Evolutionary conservation across 2,329 filamentous ascomycete genomes (phyloP).

Genomic region (Xylaria sp.): DNA sequence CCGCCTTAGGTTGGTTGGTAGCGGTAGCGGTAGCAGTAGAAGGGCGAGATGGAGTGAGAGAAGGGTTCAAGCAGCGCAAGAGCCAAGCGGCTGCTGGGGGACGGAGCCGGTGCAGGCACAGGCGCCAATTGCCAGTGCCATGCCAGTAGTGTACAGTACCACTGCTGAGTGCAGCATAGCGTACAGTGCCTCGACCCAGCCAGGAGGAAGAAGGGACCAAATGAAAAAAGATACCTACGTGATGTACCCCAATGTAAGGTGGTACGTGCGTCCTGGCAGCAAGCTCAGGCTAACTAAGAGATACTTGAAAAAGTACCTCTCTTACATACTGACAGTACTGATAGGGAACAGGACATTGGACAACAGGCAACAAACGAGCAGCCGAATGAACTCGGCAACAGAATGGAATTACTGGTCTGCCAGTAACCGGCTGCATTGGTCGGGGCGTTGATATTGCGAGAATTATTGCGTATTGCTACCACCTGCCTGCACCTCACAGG

Average conservation of each 20-base stretch:
- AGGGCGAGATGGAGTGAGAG: constrained; percentile 18
- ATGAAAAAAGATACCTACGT: constrained; percentile 22
- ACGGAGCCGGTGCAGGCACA: constrained; percentile 28
- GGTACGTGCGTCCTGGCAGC: constrained; percentile 30
- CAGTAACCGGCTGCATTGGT: constrained; percentile 30
- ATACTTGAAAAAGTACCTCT: constrained; percentile 30
- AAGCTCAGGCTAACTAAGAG: constrained; percentile 29
- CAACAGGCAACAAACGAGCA: constrained; percentile 20
- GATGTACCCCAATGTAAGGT: constrained; percentile 34
- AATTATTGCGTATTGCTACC: constrained; percentile 22
- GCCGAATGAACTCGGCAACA: constrained; percentile 23
- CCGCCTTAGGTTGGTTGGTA: constrained; percentile 19
- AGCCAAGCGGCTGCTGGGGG: constrained; percentile 27
- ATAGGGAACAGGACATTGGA: constrained; percentile 4
- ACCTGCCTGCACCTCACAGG: constrained; percentile 13
- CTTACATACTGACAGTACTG: constrained; percentile 4
- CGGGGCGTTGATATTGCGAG: constrained; percentile 23
- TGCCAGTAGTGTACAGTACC: constrained; percentile 18
- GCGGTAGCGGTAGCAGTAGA: constrained; percentile 13
- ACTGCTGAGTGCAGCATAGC: background rate
- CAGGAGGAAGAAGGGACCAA: constrained; percentile 7
- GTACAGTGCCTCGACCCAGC: constrained; percentile 24
- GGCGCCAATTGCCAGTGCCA: constrained; percentile 17
- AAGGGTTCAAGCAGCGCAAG: constrained; percentile 22
- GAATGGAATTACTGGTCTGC: constrained; percentile 32